These are phyloP conservation scores for Dryas octopetala DNA, from an alignment of 306 rosid genomes.

Conservation along the genomic window DNA sequence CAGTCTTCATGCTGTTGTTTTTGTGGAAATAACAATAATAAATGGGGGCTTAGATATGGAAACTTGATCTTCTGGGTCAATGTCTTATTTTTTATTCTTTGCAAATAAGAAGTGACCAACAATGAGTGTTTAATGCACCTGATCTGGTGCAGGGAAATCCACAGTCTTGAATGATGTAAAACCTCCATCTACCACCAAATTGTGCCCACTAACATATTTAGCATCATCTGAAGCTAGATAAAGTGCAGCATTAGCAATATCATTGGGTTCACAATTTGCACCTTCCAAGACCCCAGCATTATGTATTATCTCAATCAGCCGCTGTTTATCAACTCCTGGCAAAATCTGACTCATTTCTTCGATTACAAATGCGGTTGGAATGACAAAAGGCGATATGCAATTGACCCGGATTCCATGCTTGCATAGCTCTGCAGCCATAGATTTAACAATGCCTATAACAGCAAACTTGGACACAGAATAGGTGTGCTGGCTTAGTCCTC, in stretches of 20 bases:
- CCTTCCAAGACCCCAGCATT: slow-evolving; percentile 55
- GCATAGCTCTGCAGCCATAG: slow-evolving; percentile 62
- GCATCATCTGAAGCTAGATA: slow-evolving; percentile 80
- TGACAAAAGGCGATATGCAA: slow-evolving; percentile 70
- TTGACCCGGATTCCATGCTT: slow-evolving; percentile 69
- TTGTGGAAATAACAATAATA: neutral
- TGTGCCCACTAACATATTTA: slow-evolving; percentile 75
- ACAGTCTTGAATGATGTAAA: slow-evolving; percentile 75
- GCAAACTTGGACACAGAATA: slow-evolving; percentile 74
- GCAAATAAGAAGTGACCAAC: neutral
- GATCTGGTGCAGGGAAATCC: slow-evolving; percentile 48
- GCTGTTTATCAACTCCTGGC: slow-evolving; percentile 40
- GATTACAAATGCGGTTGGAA: slow-evolving; percentile 63
- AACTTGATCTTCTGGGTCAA: neutral
- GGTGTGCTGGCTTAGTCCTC: slow-evolving; percentile 71
- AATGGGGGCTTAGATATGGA: neutral
- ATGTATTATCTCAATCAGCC: slow-evolving; percentile 43
- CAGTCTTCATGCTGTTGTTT: no score
- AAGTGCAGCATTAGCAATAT: slow-evolving; percentile 81
- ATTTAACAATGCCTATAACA: slow-evolving; percentile 70
- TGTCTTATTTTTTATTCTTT: neutral
- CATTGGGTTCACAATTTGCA: slow-evolving; percentile 60
- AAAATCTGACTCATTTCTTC: slow-evolving; percentile 50
- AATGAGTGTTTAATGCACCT: slow-evolving; percentile 36
- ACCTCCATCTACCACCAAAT: slow-evolving; percentile 87